Conservation (phyloP, 2,329 filamentous ascomycete genomes). For the Arthrinium puccinioides region DNA sequence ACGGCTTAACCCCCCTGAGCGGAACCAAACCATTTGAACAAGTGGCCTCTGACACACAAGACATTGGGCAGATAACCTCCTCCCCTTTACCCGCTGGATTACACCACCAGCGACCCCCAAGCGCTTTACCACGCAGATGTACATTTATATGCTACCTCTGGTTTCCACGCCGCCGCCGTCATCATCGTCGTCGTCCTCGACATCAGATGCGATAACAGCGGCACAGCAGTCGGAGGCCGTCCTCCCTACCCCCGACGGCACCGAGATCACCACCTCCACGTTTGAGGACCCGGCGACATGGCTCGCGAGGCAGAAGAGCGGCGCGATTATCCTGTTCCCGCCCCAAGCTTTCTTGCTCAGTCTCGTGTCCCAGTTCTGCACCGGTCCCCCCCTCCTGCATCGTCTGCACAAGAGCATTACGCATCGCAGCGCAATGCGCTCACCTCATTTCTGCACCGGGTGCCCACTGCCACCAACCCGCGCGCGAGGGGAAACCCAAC, state of each 20-base stretch:
- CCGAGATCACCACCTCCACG: conserved; percentile 63
- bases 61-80: conserved; percentile 44
- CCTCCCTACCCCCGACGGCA: conserved; percentile 66
- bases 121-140: conserved; percentile 95
- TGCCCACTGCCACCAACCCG: conserved; percentile 33
- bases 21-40: neutral
- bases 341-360: conserved; percentile 75
- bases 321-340: conserved; percentile 78
- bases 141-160: conserved; percentile 78
- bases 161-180: conserved; percentile 18
- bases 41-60: neutral
- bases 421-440: conserved; percentile 44
- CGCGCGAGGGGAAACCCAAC: conserved; percentile 32
- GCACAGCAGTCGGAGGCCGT: conserved; percentile 42
- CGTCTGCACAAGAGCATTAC: conserved; percentile 26
- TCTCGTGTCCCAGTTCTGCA: conserved; percentile 48
- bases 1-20: conserved; percentile 12
- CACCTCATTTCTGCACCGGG: conserved; percentile 40
- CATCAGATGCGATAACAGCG: conserved; percentile 16
- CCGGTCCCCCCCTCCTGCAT: conserved; percentile 20
- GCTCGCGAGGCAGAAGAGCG: conserved; percentile 54
- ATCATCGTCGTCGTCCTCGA: conserved; percentile 8
- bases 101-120: conserved; percentile 67
- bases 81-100: conserved; percentile 88
- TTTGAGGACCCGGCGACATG: conserved; percentile 68